These are phyloP conservation scores for Fusarium sp. DNA, from an alignment of 2,329 filamentous ascomycete genomes.

Conservation along the genomic window DNA sequence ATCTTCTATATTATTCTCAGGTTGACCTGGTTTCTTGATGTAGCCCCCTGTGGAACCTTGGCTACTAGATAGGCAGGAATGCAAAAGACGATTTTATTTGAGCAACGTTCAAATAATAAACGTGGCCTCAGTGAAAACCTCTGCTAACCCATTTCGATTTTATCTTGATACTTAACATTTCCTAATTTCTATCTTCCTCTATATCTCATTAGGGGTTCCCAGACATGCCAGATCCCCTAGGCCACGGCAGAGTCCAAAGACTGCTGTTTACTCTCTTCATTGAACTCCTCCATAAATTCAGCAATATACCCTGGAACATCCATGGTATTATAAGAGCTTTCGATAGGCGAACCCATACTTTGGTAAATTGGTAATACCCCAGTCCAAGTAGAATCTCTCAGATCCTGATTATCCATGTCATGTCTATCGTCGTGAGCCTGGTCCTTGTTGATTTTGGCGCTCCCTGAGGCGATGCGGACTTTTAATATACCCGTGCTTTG, in stretches of 20 bases:
- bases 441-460: constrained; percentile 79
- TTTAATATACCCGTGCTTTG: constrained; percentile 79
- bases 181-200: no score
- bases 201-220: no score
- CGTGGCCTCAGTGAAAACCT: no score
- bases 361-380: constrained; percentile 74
- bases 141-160: no score
- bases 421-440: constrained; percentile 67
- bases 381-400: constrained; percentile 63
- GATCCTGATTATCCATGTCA: constrained; percentile 60
- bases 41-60: no score
- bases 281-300: constrained; percentile 55
- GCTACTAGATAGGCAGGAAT: no score
- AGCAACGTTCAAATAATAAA: no score
- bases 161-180: no score
- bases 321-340: constrained; percentile 70
- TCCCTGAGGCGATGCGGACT: constrained; percentile 76
- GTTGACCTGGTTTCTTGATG: no score
- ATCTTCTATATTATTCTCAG: no score
- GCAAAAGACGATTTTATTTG: no score
- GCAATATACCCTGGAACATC: constrained; percentile 72
- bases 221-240: no score
- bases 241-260: constrained; percentile 30
- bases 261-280: constrained; percentile 48
- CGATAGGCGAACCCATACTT: constrained; percentile 72